Evolutionary conservation across 176 grass and related monocot species (phyloP), one percentile per base, ranked within the genome.

Genomic region (Themeda triandra): DNA sequence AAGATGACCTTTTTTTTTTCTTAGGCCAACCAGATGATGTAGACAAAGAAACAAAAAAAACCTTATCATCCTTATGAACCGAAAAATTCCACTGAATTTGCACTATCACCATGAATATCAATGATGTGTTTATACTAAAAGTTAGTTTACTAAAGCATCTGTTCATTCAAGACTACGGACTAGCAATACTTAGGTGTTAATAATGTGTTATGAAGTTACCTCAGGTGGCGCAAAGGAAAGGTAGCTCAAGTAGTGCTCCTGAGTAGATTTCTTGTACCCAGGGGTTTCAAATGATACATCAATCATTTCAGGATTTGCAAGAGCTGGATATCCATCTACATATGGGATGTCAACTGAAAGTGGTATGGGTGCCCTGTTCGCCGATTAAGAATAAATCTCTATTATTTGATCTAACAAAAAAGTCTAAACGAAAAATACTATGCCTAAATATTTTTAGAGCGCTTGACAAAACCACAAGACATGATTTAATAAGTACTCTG

Each of bases 181-280:
- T 58, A 29, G 37, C 13, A 51, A 23, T 48, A 71, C 3, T 13
- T 54, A 2, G 23, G 17, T 65, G 15, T 75, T 18, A 33, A 36
- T 44, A 35, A 51, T 6, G 29, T 71, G 30, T 6, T 68, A 75
- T 30, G 42, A 63, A 75, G 56, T 88, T 86, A 90, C 89, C 93
- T 98, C 96, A 58, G 96, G 96, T 54, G 93, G 96, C 60, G 96
- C 86, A 89, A 95, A 98, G 8, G 96, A 98, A 84, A 98, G 93
- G 78, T 98, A 98, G 49, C 96, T 98, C 23, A 80, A 81, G 56
- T 92, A 42, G 69, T 69, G 86, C 45, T 80, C 70, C 28, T 32
- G 49, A 87, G 48, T 84, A 27, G 91, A 89, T 75, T 70, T 84
- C 46, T 82, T 82, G 48, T 69, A 69, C 85, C 96, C 93, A 78